phyloP scores from a whole-genome alignment of 163 green algal genomes.

The Smithsoniella earleae region DNA sequence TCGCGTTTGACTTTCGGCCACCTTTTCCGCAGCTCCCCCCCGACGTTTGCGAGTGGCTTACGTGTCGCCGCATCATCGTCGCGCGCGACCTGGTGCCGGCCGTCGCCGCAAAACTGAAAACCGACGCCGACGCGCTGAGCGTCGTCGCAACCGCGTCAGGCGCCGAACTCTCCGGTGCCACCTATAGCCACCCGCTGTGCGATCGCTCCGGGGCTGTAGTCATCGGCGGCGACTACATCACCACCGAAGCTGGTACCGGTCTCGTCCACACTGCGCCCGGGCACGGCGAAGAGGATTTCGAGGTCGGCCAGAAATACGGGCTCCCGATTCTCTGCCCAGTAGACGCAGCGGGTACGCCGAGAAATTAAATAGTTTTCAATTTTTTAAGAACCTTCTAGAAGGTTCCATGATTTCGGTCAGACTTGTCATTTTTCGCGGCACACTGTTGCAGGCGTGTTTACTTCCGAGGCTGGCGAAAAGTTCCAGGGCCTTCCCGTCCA shows the following conservation, averaged over 20 bases:
- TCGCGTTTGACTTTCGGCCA: too few relatives aligned
- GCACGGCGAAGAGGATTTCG: conserved; percentile 88
- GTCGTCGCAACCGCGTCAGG: conserved; percentile 42
- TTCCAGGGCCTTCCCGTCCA: conserved; percentile 76
- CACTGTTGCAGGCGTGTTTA: conserved; percentile 89
- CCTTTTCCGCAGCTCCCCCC: conserved; percentile 8
- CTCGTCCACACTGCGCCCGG: conserved; percentile 82
- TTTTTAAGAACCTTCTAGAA: too few relatives aligned
- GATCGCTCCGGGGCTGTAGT: conserved; percentile 60
- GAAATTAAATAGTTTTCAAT: too few relatives aligned
- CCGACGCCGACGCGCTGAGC: conserved; percentile 5
- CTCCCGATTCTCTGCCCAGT: conserved; percentile 86
- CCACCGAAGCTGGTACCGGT: conserved; percentile 79
- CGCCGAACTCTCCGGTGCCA: conserved; percentile 59
- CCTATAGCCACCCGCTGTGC: conserved; percentile 84
- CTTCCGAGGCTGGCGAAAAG: conserved; percentile 66
- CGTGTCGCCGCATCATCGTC: conserved; percentile 40
- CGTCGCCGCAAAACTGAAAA: conserved; percentile 36
- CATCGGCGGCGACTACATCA: conserved; percentile 96
- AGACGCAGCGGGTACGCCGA: too few relatives aligned
- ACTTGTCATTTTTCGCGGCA: too few relatives aligned
- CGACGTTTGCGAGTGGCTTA: conserved; percentile 4
- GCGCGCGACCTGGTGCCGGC: conserved; percentile 40
- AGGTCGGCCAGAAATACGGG: conserved; percentile 75
- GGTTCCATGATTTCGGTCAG: too few relatives aligned